Conservation (phyloP, 345 rosid genomes). For the Eucalyptus shirleyi region DNA sequence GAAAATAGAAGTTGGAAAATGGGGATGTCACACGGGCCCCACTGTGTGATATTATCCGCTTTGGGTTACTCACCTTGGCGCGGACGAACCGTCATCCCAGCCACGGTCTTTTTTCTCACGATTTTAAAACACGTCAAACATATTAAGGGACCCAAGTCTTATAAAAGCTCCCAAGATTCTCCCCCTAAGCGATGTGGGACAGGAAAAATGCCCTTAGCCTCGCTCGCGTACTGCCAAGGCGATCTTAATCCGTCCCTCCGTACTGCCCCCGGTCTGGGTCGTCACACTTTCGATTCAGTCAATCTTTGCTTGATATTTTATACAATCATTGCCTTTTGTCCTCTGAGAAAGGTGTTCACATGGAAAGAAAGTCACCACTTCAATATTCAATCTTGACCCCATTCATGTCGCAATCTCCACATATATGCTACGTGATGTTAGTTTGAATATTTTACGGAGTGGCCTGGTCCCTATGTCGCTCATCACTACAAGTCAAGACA, state of each 20-base stretch:
- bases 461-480: background rate
- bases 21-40: too few relatives aligned
- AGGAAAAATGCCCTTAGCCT: too few relatives aligned
- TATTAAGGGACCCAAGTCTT: too few relatives aligned
- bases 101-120: too few relatives aligned
- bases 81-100: too few relatives aligned
- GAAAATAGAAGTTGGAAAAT: too few relatives aligned
- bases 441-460: background rate
- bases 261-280: too few relatives aligned
- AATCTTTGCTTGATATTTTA: background rate
- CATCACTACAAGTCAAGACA: background rate
- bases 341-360: background rate
- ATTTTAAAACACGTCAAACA: too few relatives aligned
- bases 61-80: too few relatives aligned
- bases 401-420: background rate
- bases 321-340: background rate
- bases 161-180: fast-evolving
- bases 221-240: fast-evolving
- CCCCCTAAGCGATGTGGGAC: too few relatives aligned
- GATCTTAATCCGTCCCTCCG: too few relatives aligned
- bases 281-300: background rate
- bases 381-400: background rate
- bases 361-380: background rate
- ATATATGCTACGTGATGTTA: background rate
- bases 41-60: too few relatives aligned